phyloP scores from a whole-genome alignment of 225 moss, liverwort and hornwort genomes.

The Rhytidiadelphus loreus region DNA sequence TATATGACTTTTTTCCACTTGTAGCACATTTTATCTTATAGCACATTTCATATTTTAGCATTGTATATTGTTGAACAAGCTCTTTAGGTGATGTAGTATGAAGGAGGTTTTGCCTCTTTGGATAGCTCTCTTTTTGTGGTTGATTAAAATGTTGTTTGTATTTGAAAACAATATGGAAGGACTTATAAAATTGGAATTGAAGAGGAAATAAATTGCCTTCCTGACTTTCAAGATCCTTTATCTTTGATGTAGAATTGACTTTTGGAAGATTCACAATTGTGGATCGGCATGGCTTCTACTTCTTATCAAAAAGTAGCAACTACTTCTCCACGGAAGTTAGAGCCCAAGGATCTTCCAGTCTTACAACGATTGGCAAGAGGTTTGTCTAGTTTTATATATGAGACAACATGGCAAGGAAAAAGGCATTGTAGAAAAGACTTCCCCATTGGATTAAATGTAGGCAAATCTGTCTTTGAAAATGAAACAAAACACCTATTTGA shows the following conservation, averaged over 20 bases:
- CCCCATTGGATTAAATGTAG: background rate
- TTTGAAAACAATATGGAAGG: too few species aligned
- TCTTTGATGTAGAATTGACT: background rate
- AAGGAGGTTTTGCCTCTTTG: fast-evolving
- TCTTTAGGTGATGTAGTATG: too few species aligned
- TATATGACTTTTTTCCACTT: too few species aligned
- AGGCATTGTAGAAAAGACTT: background rate
- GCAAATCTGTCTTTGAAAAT: background rate
- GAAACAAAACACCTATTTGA: background rate
- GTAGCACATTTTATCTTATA: too few species aligned
- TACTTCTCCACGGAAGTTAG: background rate
- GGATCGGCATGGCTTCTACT: background rate
- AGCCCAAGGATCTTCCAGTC: background rate
- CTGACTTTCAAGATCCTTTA: background rate
- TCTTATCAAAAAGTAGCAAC: too few species aligned
- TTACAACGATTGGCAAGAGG: background rate
- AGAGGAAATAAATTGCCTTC: fast-evolving
- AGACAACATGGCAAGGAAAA: background rate
- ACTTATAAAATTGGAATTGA: too few species aligned
- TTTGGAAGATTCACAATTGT: background rate
- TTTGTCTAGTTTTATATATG: background rate
- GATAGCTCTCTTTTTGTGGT: background rate
- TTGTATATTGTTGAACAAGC: too few species aligned
- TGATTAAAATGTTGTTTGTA: background rate
- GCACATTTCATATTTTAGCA: background rate